Conservation (phyloP, 805 yeast species). For the Cyberlindnera lachancei region DNA sequence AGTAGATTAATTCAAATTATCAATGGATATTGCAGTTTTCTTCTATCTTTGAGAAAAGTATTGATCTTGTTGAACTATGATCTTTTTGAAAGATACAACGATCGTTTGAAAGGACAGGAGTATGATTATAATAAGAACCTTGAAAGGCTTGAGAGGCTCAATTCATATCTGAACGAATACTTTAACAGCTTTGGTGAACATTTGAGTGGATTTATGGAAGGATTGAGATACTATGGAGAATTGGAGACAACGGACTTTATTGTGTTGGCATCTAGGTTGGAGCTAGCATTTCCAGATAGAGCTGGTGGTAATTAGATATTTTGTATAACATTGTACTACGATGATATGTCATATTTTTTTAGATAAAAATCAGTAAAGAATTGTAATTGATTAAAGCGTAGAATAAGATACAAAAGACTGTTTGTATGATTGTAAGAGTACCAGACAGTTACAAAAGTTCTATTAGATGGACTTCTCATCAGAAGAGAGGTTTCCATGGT, state of each 20-base stretch:
- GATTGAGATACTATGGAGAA: slow-evolving; percentile 40
- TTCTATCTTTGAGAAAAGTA: slow-evolving; percentile 46
- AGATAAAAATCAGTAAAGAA: too few relatives aligned
- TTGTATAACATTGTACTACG: too few relatives aligned
- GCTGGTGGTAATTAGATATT: too few relatives aligned
- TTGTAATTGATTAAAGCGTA: too few relatives aligned
- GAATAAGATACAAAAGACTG: too few relatives aligned
- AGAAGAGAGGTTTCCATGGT: slow-evolving; percentile 1
- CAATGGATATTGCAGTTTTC: slow-evolving; percentile 39
- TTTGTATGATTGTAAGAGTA: too few relatives aligned
- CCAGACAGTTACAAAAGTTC: too few relatives aligned
- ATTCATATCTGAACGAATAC: slow-evolving; percentile 34
- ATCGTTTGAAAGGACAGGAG: slow-evolving; percentile 30
- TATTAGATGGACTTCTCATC: neutral
- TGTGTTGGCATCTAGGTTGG: slow-evolving; percentile 36
- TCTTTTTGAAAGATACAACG: slow-evolving; percentile 30
- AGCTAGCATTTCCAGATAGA: slow-evolving; percentile 22
- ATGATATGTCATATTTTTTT: too few relatives aligned
- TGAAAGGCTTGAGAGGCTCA: slow-evolving; percentile 34
- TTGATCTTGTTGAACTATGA: slow-evolving; percentile 42
- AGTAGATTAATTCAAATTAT: slow-evolving; percentile 40
- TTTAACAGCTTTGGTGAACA: slow-evolving; percentile 37
- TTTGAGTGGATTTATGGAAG: slow-evolving; percentile 37
- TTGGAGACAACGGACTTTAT: slow-evolving; percentile 40
- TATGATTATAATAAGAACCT: slow-evolving; percentile 34